Evolutionary conservation across 208 protist species (phyloP), one percentile per base, ranked within the genome.

Genomic region (Herpetomonas tarakana): DNA sequence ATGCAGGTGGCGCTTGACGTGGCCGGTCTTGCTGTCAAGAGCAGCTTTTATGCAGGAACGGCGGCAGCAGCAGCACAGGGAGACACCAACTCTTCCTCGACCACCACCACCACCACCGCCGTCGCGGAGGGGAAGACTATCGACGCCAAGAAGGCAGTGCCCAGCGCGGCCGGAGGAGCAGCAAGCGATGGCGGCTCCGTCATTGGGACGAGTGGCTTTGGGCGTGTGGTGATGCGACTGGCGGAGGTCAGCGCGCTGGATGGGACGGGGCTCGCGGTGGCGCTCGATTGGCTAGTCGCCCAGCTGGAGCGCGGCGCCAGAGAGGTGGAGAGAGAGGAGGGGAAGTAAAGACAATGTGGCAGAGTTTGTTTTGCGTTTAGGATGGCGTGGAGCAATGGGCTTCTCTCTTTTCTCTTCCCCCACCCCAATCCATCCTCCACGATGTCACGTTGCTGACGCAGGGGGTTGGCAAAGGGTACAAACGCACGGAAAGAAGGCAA

Each of bases 1-100:
- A 35, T 97, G 31, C 79, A 93, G 41, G 77, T 88, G 16, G 78
- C 62, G 22, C 68, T 98, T 29, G 57, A 70, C 25, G 46, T 97
- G 21, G 65, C 71, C 2, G 80, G 83, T 12, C 52, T 89, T 50
- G 86, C 81, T 9, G 50, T 81, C 0, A 58, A 79, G 53, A 52
- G 58, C 0, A 24, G 58, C 21, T 74, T 78, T 29, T 93, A 93
- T 54, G 41, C 12, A 27, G 49, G 18, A 61, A 45, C 52, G 35
- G 16, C 52, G 51, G 14, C 6, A 26, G 30, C 14, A 6, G 2
- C 21, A 64, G 24, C 31, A 46, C 68, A 19, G 39, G 24, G 2
- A 18, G 64, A 11, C 22, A 58, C 25, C 29, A 14, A 39, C 12
- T 24, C 16, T 38, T 29, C 26, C 25, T 1, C 18, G 12, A 38